phyloP scores from a whole-genome alignment of 1,139 yeast genomes.

The Scheffersomyces illinoinensis region DNA sequence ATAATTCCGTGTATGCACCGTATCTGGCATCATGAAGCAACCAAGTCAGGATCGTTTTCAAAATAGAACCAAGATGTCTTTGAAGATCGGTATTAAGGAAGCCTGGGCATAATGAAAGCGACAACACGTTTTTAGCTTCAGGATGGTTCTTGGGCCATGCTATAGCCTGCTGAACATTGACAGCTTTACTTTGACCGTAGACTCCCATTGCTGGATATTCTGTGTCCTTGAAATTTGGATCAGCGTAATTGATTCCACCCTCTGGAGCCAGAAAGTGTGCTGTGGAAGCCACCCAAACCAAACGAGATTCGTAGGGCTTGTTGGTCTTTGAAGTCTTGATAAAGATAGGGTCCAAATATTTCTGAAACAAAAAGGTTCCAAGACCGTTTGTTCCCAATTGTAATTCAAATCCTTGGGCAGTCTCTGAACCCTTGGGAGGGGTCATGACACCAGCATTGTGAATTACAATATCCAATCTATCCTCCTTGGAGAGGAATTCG shows the following conservation, averaged over 20 bases:
- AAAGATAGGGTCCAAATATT: constrained; percentile 43
- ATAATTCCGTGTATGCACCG: constrained; percentile 25
- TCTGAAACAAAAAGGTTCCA: constrained; percentile 51
- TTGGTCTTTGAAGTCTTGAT: constrained; percentile 25
- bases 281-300: constrained; percentile 50
- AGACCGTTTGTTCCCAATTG: constrained; percentile 52
- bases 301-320: constrained; percentile 23
- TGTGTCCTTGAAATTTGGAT: constrained; percentile 21
- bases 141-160: constrained; percentile 40
- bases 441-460: constrained; percentile 54
- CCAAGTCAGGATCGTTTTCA: neutral
- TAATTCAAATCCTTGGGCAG: constrained; percentile 41
- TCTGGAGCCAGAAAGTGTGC: constrained; percentile 37
- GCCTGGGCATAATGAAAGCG: constrained; percentile 52
- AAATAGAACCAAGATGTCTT: constrained; percentile 21
- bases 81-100: constrained; percentile 39
- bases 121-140: constrained; percentile 26
- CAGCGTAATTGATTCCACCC: constrained; percentile 44
- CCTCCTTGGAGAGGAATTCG: constrained; percentile 23
- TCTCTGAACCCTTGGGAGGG: constrained; percentile 32
- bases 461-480: constrained; percentile 41
- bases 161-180: constrained; percentile 41
- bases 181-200: constrained; percentile 54
- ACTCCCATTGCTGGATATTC: constrained; percentile 3
- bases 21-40: constrained; percentile 6